These are phyloP conservation scores for Trichomonas tenax DNA, from an alignment of 208 protist species.

Conservation along the genomic window DNA sequence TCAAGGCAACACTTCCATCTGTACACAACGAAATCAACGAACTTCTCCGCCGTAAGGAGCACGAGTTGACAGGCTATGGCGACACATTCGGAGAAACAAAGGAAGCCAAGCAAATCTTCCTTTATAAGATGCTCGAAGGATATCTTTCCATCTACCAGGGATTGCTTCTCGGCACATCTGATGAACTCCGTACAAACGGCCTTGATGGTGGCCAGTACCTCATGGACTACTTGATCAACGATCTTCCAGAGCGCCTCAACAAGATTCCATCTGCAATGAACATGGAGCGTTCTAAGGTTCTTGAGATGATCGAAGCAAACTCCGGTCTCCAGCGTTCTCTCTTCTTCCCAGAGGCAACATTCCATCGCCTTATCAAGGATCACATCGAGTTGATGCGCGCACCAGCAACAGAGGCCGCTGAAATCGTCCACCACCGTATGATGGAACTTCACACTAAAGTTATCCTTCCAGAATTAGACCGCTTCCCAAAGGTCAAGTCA, in stretches of 20 bases:
- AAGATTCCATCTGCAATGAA: background rate
- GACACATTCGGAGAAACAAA: background rate
- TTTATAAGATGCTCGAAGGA: background rate
- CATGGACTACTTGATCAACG: background rate
- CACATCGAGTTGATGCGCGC: background rate
- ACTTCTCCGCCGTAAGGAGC: slow-evolving; percentile 19
- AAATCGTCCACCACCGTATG: slow-evolving; percentile 7
- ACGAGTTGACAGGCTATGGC: slow-evolving; percentile 24
- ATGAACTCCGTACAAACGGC: background rate
- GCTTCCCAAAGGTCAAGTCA: background rate
- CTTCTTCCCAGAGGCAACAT: slow-evolving; percentile 15
- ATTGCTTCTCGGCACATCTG: background rate
- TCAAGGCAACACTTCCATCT: slow-evolving; percentile 70
- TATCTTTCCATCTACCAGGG: background rate
- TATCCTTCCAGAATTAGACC: background rate
- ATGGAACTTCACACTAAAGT: background rate
- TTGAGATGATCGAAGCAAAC: background rate
- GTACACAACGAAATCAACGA: slow-evolving; percentile 47
- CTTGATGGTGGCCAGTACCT: background rate
- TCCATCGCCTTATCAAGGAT: background rate
- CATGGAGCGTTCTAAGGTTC: background rate
- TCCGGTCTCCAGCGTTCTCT: background rate
- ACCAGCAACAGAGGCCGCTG: background rate
- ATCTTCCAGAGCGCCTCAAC: background rate
- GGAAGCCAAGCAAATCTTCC: background rate